A percentile compares a stretch with the other conserved stretches of the same genome.
phyloP scores from a whole-genome alignment of 23 red algal species.

The Agarophyton chilense region DNA sequence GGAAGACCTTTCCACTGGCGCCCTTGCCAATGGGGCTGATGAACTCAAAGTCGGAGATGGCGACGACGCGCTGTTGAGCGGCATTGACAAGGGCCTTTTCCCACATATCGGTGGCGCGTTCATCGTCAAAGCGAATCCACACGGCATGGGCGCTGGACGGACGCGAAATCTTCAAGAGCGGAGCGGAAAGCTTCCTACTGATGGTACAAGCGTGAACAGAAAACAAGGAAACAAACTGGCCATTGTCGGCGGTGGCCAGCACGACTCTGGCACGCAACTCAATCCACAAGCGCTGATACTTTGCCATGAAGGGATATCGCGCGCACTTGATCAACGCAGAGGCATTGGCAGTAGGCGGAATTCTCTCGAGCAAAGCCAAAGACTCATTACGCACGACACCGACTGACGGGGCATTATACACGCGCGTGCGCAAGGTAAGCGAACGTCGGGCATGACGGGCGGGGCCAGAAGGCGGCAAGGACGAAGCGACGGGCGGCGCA shows the following conservation, averaged over 20 bases:
- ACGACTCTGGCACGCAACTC: background rate
- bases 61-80: slow-evolving; percentile 18
- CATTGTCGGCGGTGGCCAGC: background rate
- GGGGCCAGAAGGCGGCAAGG: background rate
- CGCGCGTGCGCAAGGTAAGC: background rate
- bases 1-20: slow-evolving; percentile 85
- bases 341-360: slow-evolving; percentile 13
- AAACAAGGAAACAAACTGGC: slow-evolving; percentile 12
- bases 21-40: slow-evolving; percentile 93
- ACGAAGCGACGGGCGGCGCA: background rate
- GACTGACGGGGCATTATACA: background rate
- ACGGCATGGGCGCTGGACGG: background rate
- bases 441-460: background rate
- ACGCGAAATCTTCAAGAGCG: slow-evolving; percentile 22
- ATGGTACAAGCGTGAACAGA: background rate
- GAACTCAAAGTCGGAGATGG: slow-evolving; percentile 83
- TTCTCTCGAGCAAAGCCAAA: slow-evolving; percentile 6
- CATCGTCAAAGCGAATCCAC: slow-evolving; percentile 63
- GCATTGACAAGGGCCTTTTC: slow-evolving; percentile 49
- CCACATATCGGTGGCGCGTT: slow-evolving; percentile 38
- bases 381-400: background rate
- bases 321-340: slow-evolving; percentile 2
- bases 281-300: background rate
- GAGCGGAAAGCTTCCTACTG: background rate
- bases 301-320: background rate